Base-by-base conservation (phyloP, 495 filamentous ascomycete species). In the Amphirosellinia nigrospora region DNA sequence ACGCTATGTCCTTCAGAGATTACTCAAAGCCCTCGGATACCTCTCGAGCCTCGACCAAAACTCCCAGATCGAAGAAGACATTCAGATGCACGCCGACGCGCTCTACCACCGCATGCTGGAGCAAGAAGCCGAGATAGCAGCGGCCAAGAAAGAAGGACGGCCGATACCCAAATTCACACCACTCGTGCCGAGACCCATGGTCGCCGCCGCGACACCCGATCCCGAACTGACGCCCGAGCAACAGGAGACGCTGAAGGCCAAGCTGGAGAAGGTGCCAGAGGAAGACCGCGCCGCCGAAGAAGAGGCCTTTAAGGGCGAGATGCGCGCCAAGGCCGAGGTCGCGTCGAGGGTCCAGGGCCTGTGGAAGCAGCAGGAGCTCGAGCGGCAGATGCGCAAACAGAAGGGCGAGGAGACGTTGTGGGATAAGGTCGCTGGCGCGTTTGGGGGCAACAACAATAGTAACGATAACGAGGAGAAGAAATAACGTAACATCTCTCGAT, bases 21-120 rank as follows among this genome's bases (percentile, higher is more conserved):
- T 98, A 71, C 81, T 99, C 45, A 93, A 94, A 78, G 93, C 94
- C 11, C 81, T 99, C 36, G 96, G 96, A n/a, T 99, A 97, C 78
- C 85, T 96, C 71, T 86, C 87, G 0, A 85, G 84, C 45, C 84
- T 86, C 70, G 83, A 90, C 16, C 86, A 89, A n/a, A 83, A 88
- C 43, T 72, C 83, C 6, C 90, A 91, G 53, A 86, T 90, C 61
- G 92, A 97, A 72, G 96, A 98, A 82, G 83, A 88, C 66, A 97
- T 99, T 70, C 96, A 99, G 81, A 92, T 99, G 92, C 93, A 96
- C 79, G 94, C 93, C 61, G 94, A 98, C 80, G 89, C 86, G 64
- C 84, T 98, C 39, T 98, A 94, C 78, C 93, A 96, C 71, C 86
- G 89, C 70, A 92, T 97, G 91, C 79, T 95, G 23, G 84, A 86